Conservation (phyloP, 1,284 basidiomycete genomes). For the Trametes polyzona region DNA sequence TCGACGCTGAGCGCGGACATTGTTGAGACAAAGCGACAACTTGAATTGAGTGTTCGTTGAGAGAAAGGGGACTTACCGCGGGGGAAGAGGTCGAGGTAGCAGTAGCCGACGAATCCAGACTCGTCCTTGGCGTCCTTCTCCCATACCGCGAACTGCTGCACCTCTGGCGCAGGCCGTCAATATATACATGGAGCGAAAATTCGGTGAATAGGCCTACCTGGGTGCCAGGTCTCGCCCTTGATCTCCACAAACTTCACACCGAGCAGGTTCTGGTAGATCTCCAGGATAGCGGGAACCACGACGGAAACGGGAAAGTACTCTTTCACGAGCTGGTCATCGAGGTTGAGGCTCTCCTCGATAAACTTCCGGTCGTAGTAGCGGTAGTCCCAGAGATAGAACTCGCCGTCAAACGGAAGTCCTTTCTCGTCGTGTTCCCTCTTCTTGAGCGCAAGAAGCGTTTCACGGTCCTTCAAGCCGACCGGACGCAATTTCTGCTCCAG, state of each 20-base stretch:
- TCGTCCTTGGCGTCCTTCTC: conserved; percentile 72
- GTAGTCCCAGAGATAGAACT: conserved; percentile 56
- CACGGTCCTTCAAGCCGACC: conserved; percentile 67
- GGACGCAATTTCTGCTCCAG: conserved; percentile 76
- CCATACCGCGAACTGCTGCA: conserved; percentile 83
- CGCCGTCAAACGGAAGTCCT: conserved; percentile 63
- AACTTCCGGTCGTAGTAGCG: conserved; percentile 75
- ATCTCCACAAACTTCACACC: conserved; percentile 73
- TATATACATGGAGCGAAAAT: background rate
- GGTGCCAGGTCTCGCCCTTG: conserved; percentile 70
- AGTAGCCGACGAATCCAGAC: conserved; percentile 76
- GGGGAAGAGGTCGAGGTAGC: conserved; percentile 87
- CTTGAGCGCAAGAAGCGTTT: conserved; percentile 71
- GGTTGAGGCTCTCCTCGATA: conserved; percentile 64
- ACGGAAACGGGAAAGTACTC: conserved; percentile 85
- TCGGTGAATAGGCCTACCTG: conserved; percentile 48
- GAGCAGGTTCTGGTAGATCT: conserved; percentile 81
- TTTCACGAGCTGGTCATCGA: conserved; percentile 79
- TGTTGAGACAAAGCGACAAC: background rate
- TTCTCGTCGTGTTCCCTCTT: conserved; percentile 66
- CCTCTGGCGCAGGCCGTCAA: conserved; percentile 58
- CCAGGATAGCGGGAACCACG: conserved; percentile 79
- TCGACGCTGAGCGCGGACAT: conserved; percentile 51
- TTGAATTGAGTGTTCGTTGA: too few relatives aligned
- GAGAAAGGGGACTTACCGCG: conserved; percentile 53